Base-by-base conservation (phyloP, 2,329 filamentous ascomycete genomes). In the Pseudogymnoascus sp. region DNA sequence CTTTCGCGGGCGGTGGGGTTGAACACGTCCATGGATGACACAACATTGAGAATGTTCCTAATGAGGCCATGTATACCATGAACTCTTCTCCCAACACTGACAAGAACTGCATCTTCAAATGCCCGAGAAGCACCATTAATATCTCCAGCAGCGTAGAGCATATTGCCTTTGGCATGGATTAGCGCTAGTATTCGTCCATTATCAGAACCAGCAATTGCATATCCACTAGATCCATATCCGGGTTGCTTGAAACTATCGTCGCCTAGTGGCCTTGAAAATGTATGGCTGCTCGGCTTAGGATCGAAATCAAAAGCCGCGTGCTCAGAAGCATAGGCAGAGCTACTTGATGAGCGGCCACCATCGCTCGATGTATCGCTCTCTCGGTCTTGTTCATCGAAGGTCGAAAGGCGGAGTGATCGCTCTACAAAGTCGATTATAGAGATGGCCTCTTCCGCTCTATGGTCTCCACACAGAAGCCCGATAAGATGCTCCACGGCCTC, bases 81-180 rank as follows among this genome's bases (percentile, higher is more conserved):
- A 5, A 88, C 82, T 57, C 82, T 80, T 66, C 87, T 83, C 1
- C 92, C 93, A 28, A 89, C 84, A 64, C 91, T 93, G 67, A 99
- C 93, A 62, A 97, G 77, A 3, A 99, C 91, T 0, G 93, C 93
- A 74, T 97, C 92, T 74, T 99, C 95, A 69, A 99, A 99, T 3
- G 95, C 91, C 69, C 87, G 85, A 0, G 93, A 92, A 44, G 95
- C 95, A 42, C 82, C 85, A 40, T 82, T 80, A 67, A 95, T 89
- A 68, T 97, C 88, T 53, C 93, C 93, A 31, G 96, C 78, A 26
- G 90, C 87, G 76, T 99, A 99, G 1, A 97, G 81, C 88, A 97
- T 96, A 67, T 97, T 97, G n/a, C 93, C 95, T 75, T 97, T 99
- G 19, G 93, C 93, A 76, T 99, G 95, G 42, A 97, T 87, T 15